Base-by-base conservation (phyloP, 805 yeast genomes). In the Wickerhamiella galacta region DNA sequence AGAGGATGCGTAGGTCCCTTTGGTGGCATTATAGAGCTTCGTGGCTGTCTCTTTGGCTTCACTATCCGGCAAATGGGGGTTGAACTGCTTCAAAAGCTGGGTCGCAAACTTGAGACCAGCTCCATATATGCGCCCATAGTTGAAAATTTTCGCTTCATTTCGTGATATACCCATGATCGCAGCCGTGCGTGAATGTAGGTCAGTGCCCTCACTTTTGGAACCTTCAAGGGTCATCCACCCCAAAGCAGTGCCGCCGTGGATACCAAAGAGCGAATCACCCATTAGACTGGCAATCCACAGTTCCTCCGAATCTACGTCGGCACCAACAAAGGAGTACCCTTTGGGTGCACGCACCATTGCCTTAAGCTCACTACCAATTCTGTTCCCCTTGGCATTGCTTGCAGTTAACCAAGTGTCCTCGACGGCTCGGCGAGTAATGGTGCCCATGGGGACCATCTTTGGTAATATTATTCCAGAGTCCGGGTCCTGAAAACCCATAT, bases 171-270 rank as follows among this genome's bases (percentile, higher is more conserved):
- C 93, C 50, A 90, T 56, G 43, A 92, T 83, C 8, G 66, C 64
- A 0, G 98, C 95, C 0, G 96, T 90, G 43, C 79, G 83, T 0
- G 95, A 82, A 51, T 90, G 99, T 39, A 92, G 57, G 57, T 90
- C 99, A 0, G 99, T 92, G 4, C 90, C 92, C 34, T 78, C 87
- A 36, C 60, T 63, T 56, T 90, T 90, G 3, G 87, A 73, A 14
- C 99, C 99, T 59, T 90, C 99, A 35, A 90, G 63, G 2, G 95
- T 85, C 99, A 90, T 92, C 98, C 98, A 92, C 0, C 96, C 95
- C 34, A 92, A 67, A 0, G 96, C 93, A 0, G 96, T 82, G 10
- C 92, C 92, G 4, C 98, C 99, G 53, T 90, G 99, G 16, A 79
- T 59, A 21, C 75, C 70, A 54, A 87, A 81, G 33, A 75, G 70